A percentile compares a stretch with the other conserved stretches of the same genome.
Conservation (phyloP, 2,329 filamentous ascomycete genomes). For the Apiospora kogelbergensis region DNA sequence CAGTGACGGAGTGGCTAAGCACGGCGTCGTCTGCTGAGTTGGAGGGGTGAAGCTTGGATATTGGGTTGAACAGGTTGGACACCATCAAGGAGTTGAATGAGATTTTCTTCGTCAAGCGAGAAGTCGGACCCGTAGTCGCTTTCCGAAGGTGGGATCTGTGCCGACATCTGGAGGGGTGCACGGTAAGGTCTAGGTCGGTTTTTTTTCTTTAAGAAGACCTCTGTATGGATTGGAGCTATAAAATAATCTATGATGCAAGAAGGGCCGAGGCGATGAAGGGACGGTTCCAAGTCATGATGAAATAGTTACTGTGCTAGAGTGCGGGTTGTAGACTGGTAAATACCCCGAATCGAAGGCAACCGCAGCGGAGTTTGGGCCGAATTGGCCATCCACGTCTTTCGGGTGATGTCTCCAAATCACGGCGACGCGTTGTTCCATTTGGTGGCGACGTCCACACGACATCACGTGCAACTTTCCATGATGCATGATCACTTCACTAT, state of each 20-base stretch:
- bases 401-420: neutral
- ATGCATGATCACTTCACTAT: neutral
- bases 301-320: neutral
- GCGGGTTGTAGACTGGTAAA: too few relatives aligned
- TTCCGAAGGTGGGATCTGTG: conserved; percentile 16
- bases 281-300: neutral
- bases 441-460: neutral
- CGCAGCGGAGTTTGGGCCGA: neutral
- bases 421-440: neutral
- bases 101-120: conserved; percentile 28
- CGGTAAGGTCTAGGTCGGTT: neutral
- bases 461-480: neutral
- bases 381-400: neutral
- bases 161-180: neutral
- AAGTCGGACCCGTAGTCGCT: conserved; percentile 36
- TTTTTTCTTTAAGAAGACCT: neutral
- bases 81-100: conserved; percentile 27
- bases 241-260: neutral
- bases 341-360: neutral
- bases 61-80: neutral
- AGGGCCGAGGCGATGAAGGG: too few relatives aligned
- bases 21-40: neutral
- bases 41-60: neutral
- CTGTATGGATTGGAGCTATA: neutral
- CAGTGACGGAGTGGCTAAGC: neutral